Evolutionary conservation across 2,329 filamentous ascomycete species (phyloP), one percentile per base, ranked within the genome.

Genomic region (Peltaster fructicola): DNA sequence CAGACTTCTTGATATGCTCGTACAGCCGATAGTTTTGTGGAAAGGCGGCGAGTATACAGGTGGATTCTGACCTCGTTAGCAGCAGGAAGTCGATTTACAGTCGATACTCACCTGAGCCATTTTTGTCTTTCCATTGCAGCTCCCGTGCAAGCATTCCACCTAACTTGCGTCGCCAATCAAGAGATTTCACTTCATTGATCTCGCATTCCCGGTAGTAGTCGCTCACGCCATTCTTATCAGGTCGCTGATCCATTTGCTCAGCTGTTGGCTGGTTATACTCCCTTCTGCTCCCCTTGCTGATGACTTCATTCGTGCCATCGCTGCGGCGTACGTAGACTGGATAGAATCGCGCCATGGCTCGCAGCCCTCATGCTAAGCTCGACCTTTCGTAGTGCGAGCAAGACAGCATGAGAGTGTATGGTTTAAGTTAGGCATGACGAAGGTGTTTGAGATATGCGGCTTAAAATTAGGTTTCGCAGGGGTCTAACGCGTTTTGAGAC

Each of bases 81-180:
- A 19, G 16, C 10, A 6, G 11, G 15, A n/a, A 14, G 21, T 14
- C 4, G 17, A 16, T n/a, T 8, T 4, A 24, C 11, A 19, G 13
- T 23, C 15, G 31, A 23, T 32, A 32, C 34, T 30, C 29, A 25
- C 22, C 24, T 16, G 28, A 25, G 15, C 30, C 33, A 22, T 22
- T 25, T 8, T 34, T 31, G 12, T 36, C 34, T 15, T 34, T 35
- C 28, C 30, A 31, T 14, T 32, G 55, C 20, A 68, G 39, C 36
- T 64, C 56, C 35, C 58, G 48, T 38, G 63, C 51, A 14, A 68
- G 47, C 63, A 68, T 67, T n/a, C 60, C 60, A 12, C 61, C 65
- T 29, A 69, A 49, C 47, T 68, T 68, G 32, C 63, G 51, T 27
- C 63, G 51, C 65, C 65, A 69, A 35, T 69, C 64, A 5, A 63